These are phyloP conservation scores for barley (Hordeum vulgare) DNA, from an alignment of 176 grass and related monocot species.

Conservation along the genomic window MorexV3_pseudomolecules_assembly NC_058521.1:53156016-53156515, in stretches of 20 bases:
- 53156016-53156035: slow-evolving; percentile 2
- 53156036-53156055: neutral
- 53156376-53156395: neutral
- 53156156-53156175: neutral
- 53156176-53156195: neutral
- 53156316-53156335: neutral
- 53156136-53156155: slow-evolving; percentile 18
- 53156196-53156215: neutral
- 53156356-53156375: neutral
- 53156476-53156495: no score
- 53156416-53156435: neutral
- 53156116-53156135: neutral
- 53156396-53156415: neutral
- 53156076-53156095: neutral
- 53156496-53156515: no score
- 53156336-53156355: neutral
- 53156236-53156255: neutral
- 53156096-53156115: neutral
- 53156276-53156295: neutral
- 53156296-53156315: neutral
- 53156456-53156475: neutral
- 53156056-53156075: neutral
- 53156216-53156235: neutral
- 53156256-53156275: neutral
- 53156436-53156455: neutral